phyloP scores from a whole-genome alignment of 75 land plant species.

The Larix kaempferi region DNA sequence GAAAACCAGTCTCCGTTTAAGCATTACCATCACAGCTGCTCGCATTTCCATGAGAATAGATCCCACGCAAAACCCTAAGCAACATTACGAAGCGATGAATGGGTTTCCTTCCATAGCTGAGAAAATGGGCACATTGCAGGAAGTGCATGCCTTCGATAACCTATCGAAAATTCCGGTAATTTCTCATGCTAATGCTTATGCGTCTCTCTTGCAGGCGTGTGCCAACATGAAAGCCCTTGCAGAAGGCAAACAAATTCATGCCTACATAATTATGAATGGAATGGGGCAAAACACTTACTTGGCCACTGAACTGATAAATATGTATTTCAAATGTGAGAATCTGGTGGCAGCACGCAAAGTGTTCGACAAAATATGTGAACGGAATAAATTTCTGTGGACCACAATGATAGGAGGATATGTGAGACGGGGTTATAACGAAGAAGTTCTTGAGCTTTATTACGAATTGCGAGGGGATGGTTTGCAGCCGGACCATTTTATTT shows the following conservation, averaged over 20 bases:
- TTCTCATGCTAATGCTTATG: slow-evolving; percentile 18
- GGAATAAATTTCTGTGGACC: slow-evolving; percentile 60
- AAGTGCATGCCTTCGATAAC: too few relatives aligned
- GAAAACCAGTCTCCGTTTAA: too few relatives aligned
- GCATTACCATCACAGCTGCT: too few relatives aligned
- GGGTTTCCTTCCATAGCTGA: too few relatives aligned
- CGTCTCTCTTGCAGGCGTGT: slow-evolving; percentile 47
- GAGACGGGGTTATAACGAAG: slow-evolving; percentile 13
- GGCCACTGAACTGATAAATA: slow-evolving; percentile 37
- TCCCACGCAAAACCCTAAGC: too few relatives aligned
- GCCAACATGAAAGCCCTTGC: slow-evolving; percentile 17
- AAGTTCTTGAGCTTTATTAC: slow-evolving; percentile 30
- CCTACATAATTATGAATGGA: slow-evolving; percentile 28
- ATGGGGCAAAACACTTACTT: slow-evolving; percentile 23
- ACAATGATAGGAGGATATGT: slow-evolving; percentile 46
- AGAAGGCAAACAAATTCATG: slow-evolving; percentile 39
- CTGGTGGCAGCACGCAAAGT: slow-evolving; percentile 21
- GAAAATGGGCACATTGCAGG: too few relatives aligned
- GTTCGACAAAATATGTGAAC: slow-evolving; percentile 42
- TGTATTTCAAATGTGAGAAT: slow-evolving; percentile 31
- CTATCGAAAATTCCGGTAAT: too few relatives aligned
- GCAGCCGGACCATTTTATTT: slow-evolving; percentile 36
- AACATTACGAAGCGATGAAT: too few relatives aligned
- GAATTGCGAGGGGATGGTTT: slow-evolving; percentile 22
- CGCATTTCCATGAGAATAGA: too few relatives aligned